Evolutionary conservation across 2,329 filamentous ascomycete species (phyloP).

Genomic region (Epichloe gansuensis): DNA sequence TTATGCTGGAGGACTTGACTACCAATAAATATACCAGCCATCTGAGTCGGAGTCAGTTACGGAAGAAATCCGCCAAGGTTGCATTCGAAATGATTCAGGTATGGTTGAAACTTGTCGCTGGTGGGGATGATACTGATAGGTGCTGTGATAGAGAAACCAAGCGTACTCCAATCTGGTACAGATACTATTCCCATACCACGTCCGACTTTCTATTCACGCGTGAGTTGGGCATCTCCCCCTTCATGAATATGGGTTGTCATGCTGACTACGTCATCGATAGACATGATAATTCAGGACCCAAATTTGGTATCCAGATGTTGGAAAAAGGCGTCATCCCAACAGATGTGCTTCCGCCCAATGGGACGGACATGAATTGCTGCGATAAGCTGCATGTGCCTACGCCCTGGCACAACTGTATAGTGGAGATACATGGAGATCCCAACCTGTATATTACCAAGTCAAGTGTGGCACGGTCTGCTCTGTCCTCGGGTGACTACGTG

Average conservation of each 20-base stretch:
- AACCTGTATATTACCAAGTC: constrained; percentile 13
- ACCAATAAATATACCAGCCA: constrained; percentile 13
- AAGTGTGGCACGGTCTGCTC: constrained; percentile 8
- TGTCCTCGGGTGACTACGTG: constrained; percentile 2
- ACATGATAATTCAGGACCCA: constrained; percentile 27
- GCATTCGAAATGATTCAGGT: constrained; percentile 23
- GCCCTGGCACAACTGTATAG: constrained; percentile 30
- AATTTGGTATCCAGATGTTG: constrained; percentile 28
- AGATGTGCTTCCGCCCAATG: constrained; percentile 17
- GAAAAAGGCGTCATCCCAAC: constrained; percentile 20
- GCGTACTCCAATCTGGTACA: constrained; percentile 35
- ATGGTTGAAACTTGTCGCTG: background rate
- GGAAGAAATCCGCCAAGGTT: constrained; percentile 17
- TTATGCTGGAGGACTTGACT: constrained; percentile 30
- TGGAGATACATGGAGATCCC: constrained; percentile 13
- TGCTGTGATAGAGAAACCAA: constrained; percentile 23
- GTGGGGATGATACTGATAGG: background rate
- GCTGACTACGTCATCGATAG: constrained; percentile 1
- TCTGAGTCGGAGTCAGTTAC: constrained; percentile 16
- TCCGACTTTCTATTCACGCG: constrained; percentile 35
- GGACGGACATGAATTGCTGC: constrained; percentile 8
- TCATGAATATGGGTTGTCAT: background rate
- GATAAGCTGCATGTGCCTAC: constrained; percentile 24
- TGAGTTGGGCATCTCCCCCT: constrained; percentile 12
- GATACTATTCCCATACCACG: constrained; percentile 29